Evolutionary conservation across 345 rosid genomes (phyloP).

Genomic region (Syzygium aromaticum): DNA sequence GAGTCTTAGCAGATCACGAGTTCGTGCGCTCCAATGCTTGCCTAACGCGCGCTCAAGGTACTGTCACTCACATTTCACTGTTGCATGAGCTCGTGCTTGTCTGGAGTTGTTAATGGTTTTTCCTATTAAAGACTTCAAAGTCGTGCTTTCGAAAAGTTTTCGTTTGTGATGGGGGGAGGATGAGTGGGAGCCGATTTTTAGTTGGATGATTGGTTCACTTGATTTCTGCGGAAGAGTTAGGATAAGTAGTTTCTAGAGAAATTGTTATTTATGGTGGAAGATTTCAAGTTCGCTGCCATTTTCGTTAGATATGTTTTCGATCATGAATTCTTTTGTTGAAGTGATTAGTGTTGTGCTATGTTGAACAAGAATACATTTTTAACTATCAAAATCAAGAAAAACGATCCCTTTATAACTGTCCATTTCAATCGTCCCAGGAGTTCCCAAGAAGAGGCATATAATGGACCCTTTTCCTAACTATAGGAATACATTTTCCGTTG

Average conservation of each 20-base stretch:
- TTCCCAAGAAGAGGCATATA: too few relatives aligned
- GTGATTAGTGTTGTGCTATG: background rate
- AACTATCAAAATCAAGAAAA: too few relatives aligned
- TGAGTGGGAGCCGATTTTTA: background rate
- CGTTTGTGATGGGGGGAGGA: background rate
- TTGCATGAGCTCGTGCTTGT: background rate
- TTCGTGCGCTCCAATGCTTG: slow-evolving; percentile 7
- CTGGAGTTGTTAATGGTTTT: background rate
- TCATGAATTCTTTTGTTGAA: background rate
- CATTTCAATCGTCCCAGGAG: too few relatives aligned
- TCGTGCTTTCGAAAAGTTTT: too few relatives aligned
- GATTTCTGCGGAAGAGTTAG: background rate
- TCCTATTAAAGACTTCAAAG: background rate
- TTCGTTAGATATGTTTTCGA: background rate
- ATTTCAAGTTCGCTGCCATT: background rate
- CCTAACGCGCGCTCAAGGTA: slow-evolving; percentile 40
- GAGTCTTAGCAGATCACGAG: too few relatives aligned
- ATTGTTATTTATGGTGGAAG: background rate
- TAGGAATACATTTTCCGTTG: too few relatives aligned
- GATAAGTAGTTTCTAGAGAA: too few relatives aligned
- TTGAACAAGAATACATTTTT: too few relatives aligned
- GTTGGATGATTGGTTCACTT: background rate
- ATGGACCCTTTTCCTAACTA: too few relatives aligned
- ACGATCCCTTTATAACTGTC: too few relatives aligned
- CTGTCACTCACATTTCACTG: background rate